Base-by-base conservation (phyloP, 495 filamentous ascomycete species). In the Xylaria longipes region DNA sequence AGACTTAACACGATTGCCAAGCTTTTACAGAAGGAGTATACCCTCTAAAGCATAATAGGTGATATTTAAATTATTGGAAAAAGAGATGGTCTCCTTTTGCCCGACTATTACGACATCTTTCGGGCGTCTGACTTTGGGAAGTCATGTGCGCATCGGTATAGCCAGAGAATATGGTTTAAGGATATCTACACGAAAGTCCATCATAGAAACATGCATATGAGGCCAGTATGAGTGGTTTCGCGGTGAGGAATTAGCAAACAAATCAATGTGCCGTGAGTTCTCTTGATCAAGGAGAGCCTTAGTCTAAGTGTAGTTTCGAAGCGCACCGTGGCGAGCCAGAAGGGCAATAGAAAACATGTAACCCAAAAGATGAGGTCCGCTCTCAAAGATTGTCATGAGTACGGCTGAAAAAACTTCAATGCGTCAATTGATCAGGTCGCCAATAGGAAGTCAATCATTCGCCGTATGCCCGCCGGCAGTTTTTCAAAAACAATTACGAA, bases 1-100 rank as follows among this genome's bases (percentile, higher is more conserved):
- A 95, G 97, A 81, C 81, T 98, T 79, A 92, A 93, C 82, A 99
- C 96, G 17, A 98, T 99, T 78, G 94, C 94, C 58, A 97, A 94
- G 89, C 76, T 93, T 78, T 84, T 98, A 79, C 95, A 98, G 86
- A 95, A 94, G 86, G 86, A 94, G 77, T 97, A 97, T 77, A 94
- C 92, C 33, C 78, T 74, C 65, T 92, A 84, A 72, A 62, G 22
- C 37, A 35, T 50, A 35, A 35, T 27, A 43, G 15, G 17, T 15
- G 22, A 27, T 3, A 60, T 37, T 0, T 41, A 29, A 3, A 1
- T 54, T 25, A 22, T 52, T n/a, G 4, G 25, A 25, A 56, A 66
- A 33, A n/a, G 48, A 48, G 17, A 50, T 1, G 5, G 25, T 35
- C 27, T 7, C 22, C 45, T 50, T 65, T 22, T 52, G 45, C 29